Conservation (phyloP, 352 stramenopile genomes). For the Phytophthora uliginosa region DNA sequence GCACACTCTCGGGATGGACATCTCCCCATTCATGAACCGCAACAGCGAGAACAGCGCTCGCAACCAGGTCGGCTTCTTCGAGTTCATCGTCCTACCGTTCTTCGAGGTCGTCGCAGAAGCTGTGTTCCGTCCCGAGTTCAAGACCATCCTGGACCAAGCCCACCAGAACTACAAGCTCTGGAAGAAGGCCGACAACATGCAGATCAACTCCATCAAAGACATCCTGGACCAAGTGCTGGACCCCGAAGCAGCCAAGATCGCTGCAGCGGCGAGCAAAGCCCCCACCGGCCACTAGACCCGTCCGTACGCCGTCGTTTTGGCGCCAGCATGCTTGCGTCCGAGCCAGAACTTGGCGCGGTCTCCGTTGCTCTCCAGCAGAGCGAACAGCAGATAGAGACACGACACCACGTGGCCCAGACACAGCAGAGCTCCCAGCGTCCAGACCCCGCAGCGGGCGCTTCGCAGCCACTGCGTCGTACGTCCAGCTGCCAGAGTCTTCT, state of each 20-base stretch:
- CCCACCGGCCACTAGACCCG: constrained; percentile 16
- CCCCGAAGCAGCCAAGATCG: constrained; percentile 39
- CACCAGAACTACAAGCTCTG: constrained; percentile 88
- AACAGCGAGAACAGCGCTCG: constrained; percentile 89
- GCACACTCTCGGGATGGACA: constrained; percentile 86
- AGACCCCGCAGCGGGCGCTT: constrained; percentile 32
- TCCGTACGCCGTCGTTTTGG: constrained; percentile 25
- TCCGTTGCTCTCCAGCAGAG: constrained; percentile 78
- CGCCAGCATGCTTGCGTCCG: constrained; percentile 38
- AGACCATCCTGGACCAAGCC: constrained; percentile 82
- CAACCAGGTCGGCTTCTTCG: constrained; percentile 89
- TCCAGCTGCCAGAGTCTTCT: constrained; percentile 36
- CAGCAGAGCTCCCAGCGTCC: constrained; percentile 39
- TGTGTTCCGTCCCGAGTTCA: constrained; percentile 81
- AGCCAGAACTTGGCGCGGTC: constrained; percentile 76
- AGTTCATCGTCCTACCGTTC: constrained; percentile 89
- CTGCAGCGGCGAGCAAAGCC: constrained; percentile 12
- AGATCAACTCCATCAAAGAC: constrained; percentile 89
- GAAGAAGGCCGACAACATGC: constrained; percentile 82
- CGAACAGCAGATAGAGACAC: constrained; percentile 75
- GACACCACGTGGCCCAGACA: constrained; percentile 70
- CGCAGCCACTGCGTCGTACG: constrained; percentile 17
- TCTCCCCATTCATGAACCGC: constrained; percentile 95
- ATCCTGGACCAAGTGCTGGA: constrained; percentile 85
- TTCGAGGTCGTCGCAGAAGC: constrained; percentile 85